These are phyloP conservation scores for Chionographis japonica DNA, from an alignment of 106 monocot genomes.

Conservation along the genomic window DNA sequence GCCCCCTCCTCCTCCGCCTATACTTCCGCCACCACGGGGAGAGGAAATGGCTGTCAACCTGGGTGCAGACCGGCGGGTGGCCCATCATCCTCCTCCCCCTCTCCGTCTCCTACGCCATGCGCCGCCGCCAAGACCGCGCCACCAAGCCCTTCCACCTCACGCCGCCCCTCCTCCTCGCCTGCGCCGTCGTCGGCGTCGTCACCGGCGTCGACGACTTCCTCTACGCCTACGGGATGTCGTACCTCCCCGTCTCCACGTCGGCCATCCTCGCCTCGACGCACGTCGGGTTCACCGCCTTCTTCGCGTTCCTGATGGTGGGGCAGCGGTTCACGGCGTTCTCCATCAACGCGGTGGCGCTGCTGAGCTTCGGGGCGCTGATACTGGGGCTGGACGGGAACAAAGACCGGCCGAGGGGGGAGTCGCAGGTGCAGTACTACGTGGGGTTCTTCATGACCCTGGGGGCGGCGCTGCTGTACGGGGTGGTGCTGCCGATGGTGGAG, in stretches of 20 bases:
- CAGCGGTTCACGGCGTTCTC: slow-evolving; percentile 19
- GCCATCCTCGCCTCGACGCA: slow-evolving; percentile 38
- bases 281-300: slow-evolving; percentile 44
- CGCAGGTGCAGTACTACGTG: background rate
- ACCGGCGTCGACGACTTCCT: slow-evolving; percentile 31
- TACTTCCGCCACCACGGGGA: slow-evolving; percentile 7
- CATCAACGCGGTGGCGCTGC: slow-evolving; percentile 22
- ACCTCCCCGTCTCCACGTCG: slow-evolving; percentile 33
- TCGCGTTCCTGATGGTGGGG: slow-evolving; percentile 40
- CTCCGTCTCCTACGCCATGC: background rate
- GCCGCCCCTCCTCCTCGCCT: slow-evolving; percentile 6
- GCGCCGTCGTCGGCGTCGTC: slow-evolving; percentile 24
- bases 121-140: background rate
- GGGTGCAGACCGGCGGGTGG: background rate
- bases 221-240: slow-evolving; percentile 29
- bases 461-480: slow-evolving; percentile 11
- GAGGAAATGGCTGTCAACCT: background rate
- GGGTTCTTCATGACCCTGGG: slow-evolving; percentile 20
- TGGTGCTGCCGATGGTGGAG: slow-evolving; percentile 22
- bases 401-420: slow-evolving; percentile 18
- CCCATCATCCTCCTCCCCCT: background rate
- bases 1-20: slow-evolving; percentile 10
- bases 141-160: background rate
- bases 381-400: slow-evolving; percentile 5
- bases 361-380: slow-evolving; percentile 19